Percentiles rank a stretch among this genome's conserved stretches.
Conservation (phyloP, 2,329 filamentous ascomycete genomes). For the Rhynchosporium graminicola region DNA sequence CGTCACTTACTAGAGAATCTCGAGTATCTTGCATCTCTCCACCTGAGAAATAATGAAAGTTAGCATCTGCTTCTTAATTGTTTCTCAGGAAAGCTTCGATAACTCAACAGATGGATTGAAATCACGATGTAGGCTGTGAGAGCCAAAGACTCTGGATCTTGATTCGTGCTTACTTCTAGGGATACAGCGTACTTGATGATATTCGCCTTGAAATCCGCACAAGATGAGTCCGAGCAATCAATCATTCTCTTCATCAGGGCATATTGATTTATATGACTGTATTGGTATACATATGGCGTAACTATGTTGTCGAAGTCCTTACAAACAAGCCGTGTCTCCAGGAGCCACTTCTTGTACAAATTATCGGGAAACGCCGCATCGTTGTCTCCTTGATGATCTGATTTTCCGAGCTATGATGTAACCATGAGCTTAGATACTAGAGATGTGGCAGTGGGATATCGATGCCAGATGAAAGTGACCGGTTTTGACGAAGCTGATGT, state of each 20-base stretch:
- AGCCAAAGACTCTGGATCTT: neutral
- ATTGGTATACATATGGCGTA: neutral
- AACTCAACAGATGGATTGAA: too few relatives aligned
- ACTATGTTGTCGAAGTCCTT: neutral
- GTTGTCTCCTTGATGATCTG: neutral
- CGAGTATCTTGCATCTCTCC: neutral
- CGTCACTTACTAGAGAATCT: neutral
- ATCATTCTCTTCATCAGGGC: neutral
- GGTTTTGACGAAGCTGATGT: too few relatives aligned
- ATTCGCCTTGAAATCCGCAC: neutral
- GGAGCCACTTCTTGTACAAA: neutral
- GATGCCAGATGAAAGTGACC: too few relatives aligned
- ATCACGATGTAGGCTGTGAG: neutral
- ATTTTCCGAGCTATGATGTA: neutral
- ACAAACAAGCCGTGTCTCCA: neutral
- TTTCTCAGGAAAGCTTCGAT: too few relatives aligned
- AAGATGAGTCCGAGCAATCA: neutral
- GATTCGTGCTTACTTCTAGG: neutral
- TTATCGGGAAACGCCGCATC: neutral
- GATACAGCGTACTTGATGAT: neutral
- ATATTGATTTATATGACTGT: neutral
- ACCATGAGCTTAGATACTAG: neutral
- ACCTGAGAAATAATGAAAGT: too few relatives aligned
- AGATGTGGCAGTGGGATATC: neutral
- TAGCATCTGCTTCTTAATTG: too few relatives aligned